A percentile compares a stretch with the other conserved stretches of the same genome.
These are phyloP conservation scores for Gossypium australe DNA, from an alignment of 345 rosid genomes.

Conservation along the genomic window DNA sequence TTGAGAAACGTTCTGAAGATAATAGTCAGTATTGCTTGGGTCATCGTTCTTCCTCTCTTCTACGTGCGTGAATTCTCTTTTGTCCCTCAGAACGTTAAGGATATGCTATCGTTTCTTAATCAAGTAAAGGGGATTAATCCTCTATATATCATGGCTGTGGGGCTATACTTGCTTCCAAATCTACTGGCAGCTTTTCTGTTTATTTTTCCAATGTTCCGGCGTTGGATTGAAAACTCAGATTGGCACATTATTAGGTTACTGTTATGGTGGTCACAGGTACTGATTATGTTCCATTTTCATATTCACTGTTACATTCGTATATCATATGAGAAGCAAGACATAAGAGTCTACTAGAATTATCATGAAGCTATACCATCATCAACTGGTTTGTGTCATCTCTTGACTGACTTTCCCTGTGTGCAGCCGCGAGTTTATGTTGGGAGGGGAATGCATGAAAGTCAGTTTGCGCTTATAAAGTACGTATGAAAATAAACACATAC, in stretches of 20 bases:
- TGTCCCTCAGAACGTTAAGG: conserved; percentile 36
- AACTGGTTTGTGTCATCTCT: conserved; percentile 14
- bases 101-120: conserved; percentile 53
- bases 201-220: conserved; percentile 90
- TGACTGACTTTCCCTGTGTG: conserved; percentile 25
- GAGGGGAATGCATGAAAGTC: conserved; percentile 99
- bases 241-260: conserved; percentile 85
- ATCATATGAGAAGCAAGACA: neutral
- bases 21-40: conserved; percentile 72
- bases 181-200: conserved; percentile 69
- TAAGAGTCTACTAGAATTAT: neutral
- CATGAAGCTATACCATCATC: neutral
- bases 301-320: neutral
- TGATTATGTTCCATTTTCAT: neutral
- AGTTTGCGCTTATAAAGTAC: conserved; percentile 80
- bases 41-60: conserved; percentile 65
- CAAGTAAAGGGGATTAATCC: conserved; percentile 68
- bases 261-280: conserved; percentile 98
- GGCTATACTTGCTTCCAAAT: conserved; percentile 74
- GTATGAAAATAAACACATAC: conserved; percentile 23
- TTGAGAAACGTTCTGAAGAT: conserved; percentile 70
- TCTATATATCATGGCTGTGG: conserved; percentile 71
- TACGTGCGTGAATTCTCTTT: conserved; percentile 52
- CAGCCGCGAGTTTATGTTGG: conserved; percentile 96
- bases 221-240: conserved; percentile 97